Evolutionary conservation across 2,329 filamentous ascomycete genomes (phyloP).

Genomic region (Fusarium liriodendri): DNA sequence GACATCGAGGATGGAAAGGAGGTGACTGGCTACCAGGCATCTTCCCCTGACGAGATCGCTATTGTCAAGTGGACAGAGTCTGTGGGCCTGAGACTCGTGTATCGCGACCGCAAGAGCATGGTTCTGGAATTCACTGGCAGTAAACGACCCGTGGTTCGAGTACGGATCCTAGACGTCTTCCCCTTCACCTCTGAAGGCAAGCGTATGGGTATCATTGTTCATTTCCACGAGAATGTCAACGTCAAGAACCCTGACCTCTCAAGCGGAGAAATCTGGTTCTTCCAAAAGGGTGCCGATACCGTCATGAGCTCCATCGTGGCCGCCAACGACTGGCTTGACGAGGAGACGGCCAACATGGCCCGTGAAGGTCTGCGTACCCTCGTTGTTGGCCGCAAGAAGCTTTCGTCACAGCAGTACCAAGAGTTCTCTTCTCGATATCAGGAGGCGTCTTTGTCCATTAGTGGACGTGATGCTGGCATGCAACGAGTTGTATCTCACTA

Average conservation of each 20-base stretch:
- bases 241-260: slow-evolving; percentile 62
- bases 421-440: slow-evolving; percentile 82
- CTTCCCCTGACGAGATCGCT: slow-evolving; percentile 96
- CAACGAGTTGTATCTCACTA: slow-evolving; percentile 81
- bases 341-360: slow-evolving; percentile 99
- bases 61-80: slow-evolving; percentile 96
- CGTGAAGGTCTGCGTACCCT: slow-evolving; percentile 93
- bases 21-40: slow-evolving; percentile 92
- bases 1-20: slow-evolving; percentile 84
- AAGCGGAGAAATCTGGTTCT: slow-evolving; percentile 93
- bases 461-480: slow-evolving; percentile 84
- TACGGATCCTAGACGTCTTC: slow-evolving; percentile 92
- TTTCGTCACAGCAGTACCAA: slow-evolving; percentile 82
- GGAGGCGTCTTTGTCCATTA: slow-evolving; percentile 83
- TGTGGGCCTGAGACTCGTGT: slow-evolving; percentile 85
- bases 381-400: slow-evolving; percentile 90
- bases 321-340: slow-evolving; percentile 97
- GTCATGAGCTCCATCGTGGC: slow-evolving; percentile 98
- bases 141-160: slow-evolving; percentile 80
- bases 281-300: slow-evolving; percentile 97
- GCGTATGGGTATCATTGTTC: slow-evolving; percentile 96
- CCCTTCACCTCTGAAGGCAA: slow-evolving; percentile 98
- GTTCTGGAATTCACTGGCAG: slow-evolving; percentile 81
- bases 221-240: slow-evolving; percentile 73
- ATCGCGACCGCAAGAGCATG: slow-evolving; percentile 90